phyloP scores from a whole-genome alignment of 495 filamentous ascomycete species.

The Trichocladium uniseriatum region DNA sequence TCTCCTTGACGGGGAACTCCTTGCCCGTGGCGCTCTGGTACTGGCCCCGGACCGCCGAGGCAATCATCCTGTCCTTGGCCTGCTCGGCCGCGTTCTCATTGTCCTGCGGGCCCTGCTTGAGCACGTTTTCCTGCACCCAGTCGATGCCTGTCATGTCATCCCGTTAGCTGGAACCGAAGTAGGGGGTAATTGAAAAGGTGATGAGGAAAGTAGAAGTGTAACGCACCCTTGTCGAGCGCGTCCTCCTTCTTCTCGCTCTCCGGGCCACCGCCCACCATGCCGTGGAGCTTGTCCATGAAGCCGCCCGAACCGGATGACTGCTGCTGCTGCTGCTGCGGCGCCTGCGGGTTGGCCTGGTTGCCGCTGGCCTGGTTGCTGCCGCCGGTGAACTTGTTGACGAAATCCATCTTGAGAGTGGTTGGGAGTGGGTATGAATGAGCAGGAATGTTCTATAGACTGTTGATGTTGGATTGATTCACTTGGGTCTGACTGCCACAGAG shows the following conservation, averaged over 20 bases:
- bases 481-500: too few relatives aligned
- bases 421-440: not conserved
- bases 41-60: slow-evolving; percentile 50
- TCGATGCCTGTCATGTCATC: slow-evolving; percentile 46
- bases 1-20: slow-evolving; percentile 56
- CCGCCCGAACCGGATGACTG: slow-evolving; percentile 11
- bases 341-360: slow-evolving; percentile 2
- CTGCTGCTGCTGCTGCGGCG: slow-evolving; percentile 2
- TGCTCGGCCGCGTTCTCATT: slow-evolving; percentile 66
- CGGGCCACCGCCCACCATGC: slow-evolving; percentile 52
- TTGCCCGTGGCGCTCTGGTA: slow-evolving; percentile 54
- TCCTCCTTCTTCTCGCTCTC: slow-evolving; percentile 66
- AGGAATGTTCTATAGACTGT: too few relatives aligned
- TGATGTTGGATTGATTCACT: too few relatives aligned
- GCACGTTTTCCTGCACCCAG: slow-evolving; percentile 53
- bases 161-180: too few relatives aligned
- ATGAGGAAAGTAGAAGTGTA: not conserved
- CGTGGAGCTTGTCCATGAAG: slow-evolving; percentile 51
- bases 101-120: slow-evolving; percentile 56
- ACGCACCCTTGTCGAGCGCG: slow-evolving; percentile 51
- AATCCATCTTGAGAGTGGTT: slow-evolving; percentile 28
- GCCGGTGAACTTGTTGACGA: slow-evolving; percentile 32
- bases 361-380: slow-evolving; percentile 11
- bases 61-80: slow-evolving; percentile 63
- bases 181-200: too few relatives aligned